These are phyloP conservation scores for Musa balbisiana DNA, from an alignment of 202 grass and related monocot species.

Conservation along the genomic window DNA sequence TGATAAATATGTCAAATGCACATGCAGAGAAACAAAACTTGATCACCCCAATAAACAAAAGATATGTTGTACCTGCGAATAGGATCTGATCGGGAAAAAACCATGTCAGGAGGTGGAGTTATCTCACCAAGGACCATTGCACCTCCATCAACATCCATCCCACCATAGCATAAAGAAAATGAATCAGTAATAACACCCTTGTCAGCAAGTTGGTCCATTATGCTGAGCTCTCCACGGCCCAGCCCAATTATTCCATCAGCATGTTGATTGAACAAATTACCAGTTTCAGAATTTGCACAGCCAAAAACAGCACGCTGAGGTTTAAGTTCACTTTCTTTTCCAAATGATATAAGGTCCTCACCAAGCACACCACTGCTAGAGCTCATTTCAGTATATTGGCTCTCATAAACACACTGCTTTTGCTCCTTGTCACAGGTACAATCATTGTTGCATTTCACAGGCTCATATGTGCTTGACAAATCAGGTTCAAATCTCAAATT, in stretches of 20 bases:
- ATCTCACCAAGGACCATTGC: constrained; percentile 20
- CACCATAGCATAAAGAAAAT: constrained; percentile 23
- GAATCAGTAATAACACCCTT: constrained; percentile 15
- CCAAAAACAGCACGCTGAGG: constrained; percentile 22
- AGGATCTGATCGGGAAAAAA: constrained; percentile 8
- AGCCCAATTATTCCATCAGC: constrained; percentile 19
- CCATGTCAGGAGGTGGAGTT: constrained; percentile 12
- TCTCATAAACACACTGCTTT: constrained; percentile 21
- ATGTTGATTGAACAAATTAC: constrained; percentile 20
- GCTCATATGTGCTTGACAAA: constrained; percentile 77
- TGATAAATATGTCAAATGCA: constrained; percentile 35
- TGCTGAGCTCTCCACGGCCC: constrained; percentile 11
- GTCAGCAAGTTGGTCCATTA: constrained; percentile 19
- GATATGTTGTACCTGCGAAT: constrained; percentile 11
- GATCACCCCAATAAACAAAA: neutral
- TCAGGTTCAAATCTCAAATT: constrained; percentile 89
- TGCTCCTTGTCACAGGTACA: constrained; percentile 16
- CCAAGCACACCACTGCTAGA: constrained; percentile 21
- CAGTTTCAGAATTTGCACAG: constrained; percentile 27
- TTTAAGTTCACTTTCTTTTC: constrained; percentile 17
- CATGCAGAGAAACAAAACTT: constrained; percentile 12
- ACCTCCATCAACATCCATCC: constrained; percentile 24
- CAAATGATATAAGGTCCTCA: constrained; percentile 21
- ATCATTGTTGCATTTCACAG: constrained; percentile 36
- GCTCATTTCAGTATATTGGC: constrained; percentile 24